Evolutionary conservation across 2,329 filamentous ascomycete genomes (phyloP).

Genomic region (Stagonosporopsis chrysanthemi): DNA sequence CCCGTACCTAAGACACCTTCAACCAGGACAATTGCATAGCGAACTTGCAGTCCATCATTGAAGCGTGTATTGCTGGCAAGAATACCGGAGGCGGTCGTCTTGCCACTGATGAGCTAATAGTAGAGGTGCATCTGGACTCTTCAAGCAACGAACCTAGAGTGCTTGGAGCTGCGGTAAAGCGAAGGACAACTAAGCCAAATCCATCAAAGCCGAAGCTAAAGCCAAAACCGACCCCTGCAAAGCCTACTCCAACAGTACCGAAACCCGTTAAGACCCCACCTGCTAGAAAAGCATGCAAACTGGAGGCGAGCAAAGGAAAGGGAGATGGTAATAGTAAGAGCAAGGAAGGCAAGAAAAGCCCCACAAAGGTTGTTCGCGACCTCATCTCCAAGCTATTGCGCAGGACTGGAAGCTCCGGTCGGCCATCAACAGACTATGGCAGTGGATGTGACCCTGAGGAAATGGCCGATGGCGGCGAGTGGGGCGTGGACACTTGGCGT

Average conservation of each 20-base stretch:
- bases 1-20: background rate
- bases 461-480: background rate
- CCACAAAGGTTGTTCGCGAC: background rate
- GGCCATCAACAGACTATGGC: too few relatives aligned
- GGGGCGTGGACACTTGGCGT: background rate
- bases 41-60: background rate
- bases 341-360: background rate
- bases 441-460: background rate
- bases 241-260: background rate
- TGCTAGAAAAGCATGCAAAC: background rate
- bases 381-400: background rate
- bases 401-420: background rate
- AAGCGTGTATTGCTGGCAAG: background rate
- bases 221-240: background rate
- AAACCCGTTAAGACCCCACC: background rate
- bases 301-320: background rate
- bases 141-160: background rate
- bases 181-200: background rate
- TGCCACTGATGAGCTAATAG: background rate
- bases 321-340: background rate
- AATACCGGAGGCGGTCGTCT: background rate
- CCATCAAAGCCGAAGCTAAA: background rate
- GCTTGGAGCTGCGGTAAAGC: background rate
- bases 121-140: background rate
- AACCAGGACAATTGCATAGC: background rate